Evolutionary conservation across 352 stramenopile genomes (phyloP), one percentile per base, ranked within the genome.

Genomic region (Phytophthora pseudosyringae): DNA sequence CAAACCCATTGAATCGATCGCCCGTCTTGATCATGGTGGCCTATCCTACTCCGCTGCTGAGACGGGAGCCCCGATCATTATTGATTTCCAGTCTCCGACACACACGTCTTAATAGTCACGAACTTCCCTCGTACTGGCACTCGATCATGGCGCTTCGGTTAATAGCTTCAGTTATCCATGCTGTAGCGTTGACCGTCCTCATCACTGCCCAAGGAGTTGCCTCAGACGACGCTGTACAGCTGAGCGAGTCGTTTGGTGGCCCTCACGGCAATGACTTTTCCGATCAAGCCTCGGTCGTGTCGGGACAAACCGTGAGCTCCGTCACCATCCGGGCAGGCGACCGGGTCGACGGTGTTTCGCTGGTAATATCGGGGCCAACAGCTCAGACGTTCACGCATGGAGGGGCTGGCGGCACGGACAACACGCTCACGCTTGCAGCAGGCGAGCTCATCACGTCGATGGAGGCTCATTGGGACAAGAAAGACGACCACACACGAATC

Each of bases 181-280:
- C 21, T 21, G 21, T 21, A 21, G 21, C 21, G 21, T 21, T 21
- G 21, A 21, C 21, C 2, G 21, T 21, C 21, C 21, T 21, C 21
- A 21, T 21, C 21, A 2, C 21, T 21, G 1, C 2, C 21, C 21
- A 21, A 21, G 21, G 21, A 21, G 21, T 21, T 21, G 21, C 21
- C 21, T 21, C 21, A 21, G 21, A 21, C 21, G 21, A 21, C 21
- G 21, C 21, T 21, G 21, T 21, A 21, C 21, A 21, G 21, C 21
- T 21, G 21, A 21, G 21, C 21, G 21, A 21, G 21, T 21, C 21
- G 21, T 15, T 55, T 15, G 63, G 55, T 15, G 63, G 63, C 3
- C 63, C 63, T 29, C 63, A 71, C 36, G 48, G 63, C n/a, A 58
- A 41, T 2, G 40, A 44, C 8, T 71, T 67, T 13, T 66, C 54